Evolutionary conservation across 2,329 filamentous ascomycete genomes (phyloP).

Genomic region (Trichoderma sp.): DNA sequence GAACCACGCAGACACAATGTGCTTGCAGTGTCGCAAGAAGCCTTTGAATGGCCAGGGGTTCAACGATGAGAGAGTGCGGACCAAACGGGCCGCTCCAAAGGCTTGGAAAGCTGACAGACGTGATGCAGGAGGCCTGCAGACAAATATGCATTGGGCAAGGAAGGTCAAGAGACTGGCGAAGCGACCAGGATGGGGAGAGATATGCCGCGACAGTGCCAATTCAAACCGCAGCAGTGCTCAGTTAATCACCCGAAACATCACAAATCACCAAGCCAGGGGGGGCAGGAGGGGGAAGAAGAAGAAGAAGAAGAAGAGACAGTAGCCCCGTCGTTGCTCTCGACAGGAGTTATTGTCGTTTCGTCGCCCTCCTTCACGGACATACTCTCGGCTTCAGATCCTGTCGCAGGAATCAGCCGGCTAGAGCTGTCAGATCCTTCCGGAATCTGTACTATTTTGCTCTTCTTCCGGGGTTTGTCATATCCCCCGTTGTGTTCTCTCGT

Average conservation of each 20-base stretch:
- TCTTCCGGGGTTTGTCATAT: too few species aligned
- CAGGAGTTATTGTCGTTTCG: not conserved
- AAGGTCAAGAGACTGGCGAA: too few species aligned
- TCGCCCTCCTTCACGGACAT: slow-evolving; percentile 21
- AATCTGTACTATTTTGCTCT: not conserved
- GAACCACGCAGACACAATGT: slow-evolving; percentile 6
- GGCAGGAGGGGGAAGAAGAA: not conserved
- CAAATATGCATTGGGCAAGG: not conserved
- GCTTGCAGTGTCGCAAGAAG: not conserved
- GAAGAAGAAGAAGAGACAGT: not conserved
- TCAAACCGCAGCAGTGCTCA: not conserved
- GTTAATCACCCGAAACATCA: slow-evolving; percentile 20
- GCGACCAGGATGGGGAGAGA: not conserved
- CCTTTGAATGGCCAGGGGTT: not conserved
- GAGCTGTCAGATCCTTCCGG: not conserved
- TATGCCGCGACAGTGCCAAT: not conserved
- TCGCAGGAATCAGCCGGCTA: slow-evolving; percentile 20
- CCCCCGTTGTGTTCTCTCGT: not conserved
- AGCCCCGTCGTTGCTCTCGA: not conserved
- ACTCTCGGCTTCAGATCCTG: slow-evolving; percentile 14
- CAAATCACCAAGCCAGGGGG: too few species aligned
- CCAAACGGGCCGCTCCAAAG: too few species aligned
- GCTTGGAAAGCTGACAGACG: not conserved
- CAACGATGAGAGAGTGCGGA: not conserved
- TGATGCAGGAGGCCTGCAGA: not conserved